phyloP scores from a whole-genome alignment of 805 yeast species.

The Lipomyces spencermartinsiae region DNA sequence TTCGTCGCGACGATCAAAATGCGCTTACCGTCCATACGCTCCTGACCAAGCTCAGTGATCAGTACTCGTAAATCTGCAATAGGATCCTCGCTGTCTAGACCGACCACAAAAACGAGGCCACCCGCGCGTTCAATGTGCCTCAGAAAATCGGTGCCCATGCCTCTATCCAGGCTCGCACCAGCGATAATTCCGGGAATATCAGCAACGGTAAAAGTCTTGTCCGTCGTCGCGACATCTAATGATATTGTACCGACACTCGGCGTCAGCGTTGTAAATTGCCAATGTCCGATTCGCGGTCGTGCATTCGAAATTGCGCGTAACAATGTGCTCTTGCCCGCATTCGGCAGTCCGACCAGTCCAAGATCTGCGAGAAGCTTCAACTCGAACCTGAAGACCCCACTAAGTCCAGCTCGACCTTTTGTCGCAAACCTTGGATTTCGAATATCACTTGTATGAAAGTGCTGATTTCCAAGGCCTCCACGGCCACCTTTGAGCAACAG shows the following conservation, averaged over 20 bases:
- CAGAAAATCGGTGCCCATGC: constrained; percentile 92
- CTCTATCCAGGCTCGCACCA: constrained; percentile 83
- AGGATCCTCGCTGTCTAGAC: constrained; percentile 72
- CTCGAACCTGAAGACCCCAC: constrained; percentile 75
- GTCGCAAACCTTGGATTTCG: constrained; percentile 92
- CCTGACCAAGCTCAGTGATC: constrained; percentile 72
- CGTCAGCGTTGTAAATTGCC: constrained; percentile 94
- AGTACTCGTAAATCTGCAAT: constrained; percentile 66
- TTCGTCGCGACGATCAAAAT: constrained; percentile 89
- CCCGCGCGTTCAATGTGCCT: constrained; percentile 92
- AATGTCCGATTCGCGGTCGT: constrained; percentile 88
- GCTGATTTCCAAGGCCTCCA: constrained; percentile 98
- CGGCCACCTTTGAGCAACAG: constrained; percentile 80
- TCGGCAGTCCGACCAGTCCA: constrained; percentile 94
- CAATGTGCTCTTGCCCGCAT: constrained; percentile 94
- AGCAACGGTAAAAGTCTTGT: constrained; percentile 81
- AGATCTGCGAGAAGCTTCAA: constrained; percentile 88
- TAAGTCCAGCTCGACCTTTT: constrained; percentile 73
- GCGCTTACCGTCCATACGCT: constrained; percentile 64
- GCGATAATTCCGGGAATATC: constrained; percentile 95
- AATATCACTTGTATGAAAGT: constrained; percentile 79
- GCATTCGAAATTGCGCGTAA: constrained; percentile 88
- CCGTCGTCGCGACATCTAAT: constrained; percentile 61
- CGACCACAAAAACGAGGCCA: constrained; percentile 85
- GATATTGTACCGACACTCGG: constrained; percentile 91